phyloP scores from a whole-genome alignment of 257 asterid species.

The Parsonsia alboflavescens region DNA sequence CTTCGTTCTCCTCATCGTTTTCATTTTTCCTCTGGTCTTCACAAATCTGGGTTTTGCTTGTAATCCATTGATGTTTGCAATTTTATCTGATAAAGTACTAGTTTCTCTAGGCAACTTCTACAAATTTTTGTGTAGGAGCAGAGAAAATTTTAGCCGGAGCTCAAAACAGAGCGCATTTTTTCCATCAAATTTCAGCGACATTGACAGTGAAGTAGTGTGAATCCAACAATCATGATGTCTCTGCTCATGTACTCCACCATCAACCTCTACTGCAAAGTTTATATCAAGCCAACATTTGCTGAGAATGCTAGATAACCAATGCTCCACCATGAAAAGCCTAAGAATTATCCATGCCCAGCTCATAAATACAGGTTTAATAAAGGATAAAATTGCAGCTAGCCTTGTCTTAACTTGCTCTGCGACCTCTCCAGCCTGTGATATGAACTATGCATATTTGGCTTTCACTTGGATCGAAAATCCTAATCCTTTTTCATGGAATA shows the following conservation, averaged over 20 bases:
- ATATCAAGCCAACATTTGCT: slow-evolving; percentile 63
- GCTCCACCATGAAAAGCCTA: slow-evolving; percentile 52
- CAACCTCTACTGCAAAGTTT: slow-evolving; percentile 68
- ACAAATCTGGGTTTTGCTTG: too few species aligned
- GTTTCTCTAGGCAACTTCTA: too few species aligned
- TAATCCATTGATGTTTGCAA: too few species aligned
- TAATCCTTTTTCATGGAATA: slow-evolving; percentile 60
- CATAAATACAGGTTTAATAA: slow-evolving; percentile 60
- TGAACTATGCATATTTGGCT: slow-evolving; percentile 44
- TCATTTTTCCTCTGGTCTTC: too few species aligned
- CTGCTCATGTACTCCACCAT: slow-evolving; percentile 60
- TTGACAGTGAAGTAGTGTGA: too few species aligned
- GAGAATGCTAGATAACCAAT: slow-evolving; percentile 51
- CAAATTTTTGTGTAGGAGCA: too few species aligned
- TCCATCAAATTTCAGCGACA: too few species aligned
- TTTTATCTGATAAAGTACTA: too few species aligned
- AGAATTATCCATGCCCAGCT: slow-evolving; percentile 56
- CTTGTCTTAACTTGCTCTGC: slow-evolving; percentile 53
- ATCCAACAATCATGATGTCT: slow-evolving; percentile 60
- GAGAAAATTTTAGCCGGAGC: too few species aligned
- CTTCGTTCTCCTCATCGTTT: too few species aligned
- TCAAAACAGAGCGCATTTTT: too few species aligned
- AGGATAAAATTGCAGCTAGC: slow-evolving; percentile 54
- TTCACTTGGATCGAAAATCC: slow-evolving; percentile 38
- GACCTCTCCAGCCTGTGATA: slow-evolving; percentile 32